Conservation (phyloP, 2,329 filamentous ascomycete species). For the Scortechinia acanthostroma region DNA sequence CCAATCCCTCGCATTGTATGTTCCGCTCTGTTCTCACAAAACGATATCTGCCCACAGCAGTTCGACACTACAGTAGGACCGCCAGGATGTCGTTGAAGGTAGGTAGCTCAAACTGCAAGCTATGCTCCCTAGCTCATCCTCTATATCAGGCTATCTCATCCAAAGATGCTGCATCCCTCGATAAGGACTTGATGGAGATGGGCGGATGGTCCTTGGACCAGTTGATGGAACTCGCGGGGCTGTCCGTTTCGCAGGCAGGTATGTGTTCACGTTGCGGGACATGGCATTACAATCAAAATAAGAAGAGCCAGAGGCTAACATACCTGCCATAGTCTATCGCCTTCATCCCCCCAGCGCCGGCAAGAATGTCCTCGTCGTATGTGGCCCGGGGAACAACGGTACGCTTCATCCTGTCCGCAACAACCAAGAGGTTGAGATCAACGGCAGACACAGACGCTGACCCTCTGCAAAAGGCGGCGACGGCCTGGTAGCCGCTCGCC, state of each 20-base stretch:
- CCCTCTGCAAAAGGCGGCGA: constrained; percentile 40
- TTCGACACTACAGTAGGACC: background rate
- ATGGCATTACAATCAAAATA: no score
- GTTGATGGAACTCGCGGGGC: background rate
- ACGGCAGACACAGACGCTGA: background rate
- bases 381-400: constrained; percentile 37
- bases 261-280: background rate
- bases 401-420: no score
- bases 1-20: no score
- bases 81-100: background rate
- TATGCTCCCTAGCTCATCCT: background rate
- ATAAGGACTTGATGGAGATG: background rate
- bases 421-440: no score
- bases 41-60: background rate
- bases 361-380: constrained; percentile 51
- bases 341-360: constrained; percentile 50
- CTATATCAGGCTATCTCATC: background rate
- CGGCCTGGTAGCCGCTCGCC: constrained; percentile 59
- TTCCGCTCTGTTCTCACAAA: background rate
- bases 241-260: background rate
- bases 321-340: constrained; percentile 40
- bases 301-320: no score
- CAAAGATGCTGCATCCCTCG: background rate
- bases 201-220: constrained; percentile 1
- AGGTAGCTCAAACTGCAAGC: background rate